Evolutionary conservation across 371 early-diverging fungal species (phyloP).

Genomic region (Mucor irregularis): DNA sequence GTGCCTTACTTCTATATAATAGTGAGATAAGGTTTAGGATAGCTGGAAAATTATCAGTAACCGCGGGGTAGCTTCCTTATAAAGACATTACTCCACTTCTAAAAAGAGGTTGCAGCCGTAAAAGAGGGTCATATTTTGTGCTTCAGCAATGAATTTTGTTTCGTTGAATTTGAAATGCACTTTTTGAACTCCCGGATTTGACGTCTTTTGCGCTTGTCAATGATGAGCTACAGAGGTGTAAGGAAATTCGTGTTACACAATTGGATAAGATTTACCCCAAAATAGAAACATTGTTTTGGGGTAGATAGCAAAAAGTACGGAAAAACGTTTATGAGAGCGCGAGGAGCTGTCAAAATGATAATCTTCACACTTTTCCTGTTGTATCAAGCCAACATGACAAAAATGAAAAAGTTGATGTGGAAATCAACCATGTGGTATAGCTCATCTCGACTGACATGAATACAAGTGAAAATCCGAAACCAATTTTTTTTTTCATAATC

Average conservation of each 20-base stretch:
- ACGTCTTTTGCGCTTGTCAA: too few relatives aligned
- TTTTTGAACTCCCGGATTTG: background rate
- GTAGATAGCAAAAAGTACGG: background rate
- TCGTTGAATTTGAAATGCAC: background rate
- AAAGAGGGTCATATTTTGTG: background rate
- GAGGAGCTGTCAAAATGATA: too few relatives aligned
- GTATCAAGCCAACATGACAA: background rate
- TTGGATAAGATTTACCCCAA: slow-evolving; percentile 10
- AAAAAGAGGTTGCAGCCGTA: slow-evolving; percentile 5
- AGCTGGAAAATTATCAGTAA: too few relatives aligned
- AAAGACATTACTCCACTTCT: slow-evolving; percentile 6
- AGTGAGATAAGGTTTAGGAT: too few relatives aligned
- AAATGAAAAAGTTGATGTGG: background rate
- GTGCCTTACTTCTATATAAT: too few relatives aligned
- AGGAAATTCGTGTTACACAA: too few relatives aligned
- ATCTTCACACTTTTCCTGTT: too few relatives aligned
- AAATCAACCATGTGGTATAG: background rate
- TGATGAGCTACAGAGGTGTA: too few relatives aligned
- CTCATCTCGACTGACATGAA: background rate
- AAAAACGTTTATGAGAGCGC: slow-evolving; percentile 15
- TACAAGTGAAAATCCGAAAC: background rate
- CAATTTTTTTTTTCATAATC: background rate
- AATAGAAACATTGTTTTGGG: slow-evolving; percentile 17
- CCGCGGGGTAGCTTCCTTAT: slow-evolving; percentile 20
- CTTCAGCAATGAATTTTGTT: background rate